phyloP scores from a whole-genome alignment of 805 yeast genomes.

The Ogataea parapolymorpha region DNA sequence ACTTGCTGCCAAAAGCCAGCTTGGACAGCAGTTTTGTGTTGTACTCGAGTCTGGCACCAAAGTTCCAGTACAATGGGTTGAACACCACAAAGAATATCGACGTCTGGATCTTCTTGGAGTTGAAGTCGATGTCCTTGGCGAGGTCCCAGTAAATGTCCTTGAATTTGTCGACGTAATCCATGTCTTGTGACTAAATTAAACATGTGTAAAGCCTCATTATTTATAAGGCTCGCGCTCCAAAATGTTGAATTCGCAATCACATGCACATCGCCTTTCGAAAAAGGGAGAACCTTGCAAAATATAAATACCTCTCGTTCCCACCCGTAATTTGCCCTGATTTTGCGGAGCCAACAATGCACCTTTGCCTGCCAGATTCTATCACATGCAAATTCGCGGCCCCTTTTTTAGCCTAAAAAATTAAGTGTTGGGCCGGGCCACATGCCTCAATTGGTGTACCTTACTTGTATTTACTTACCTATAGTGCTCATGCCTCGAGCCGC shows the following conservation, averaged over 20 bases:
- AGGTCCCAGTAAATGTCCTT: conserved; percentile 22
- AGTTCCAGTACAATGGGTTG: conserved; percentile 95
- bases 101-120: conserved; percentile 20
- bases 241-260: conserved; percentile 8
- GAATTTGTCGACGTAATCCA: conserved; percentile 19
- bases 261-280: conserved; percentile 1
- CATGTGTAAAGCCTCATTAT: neutral
- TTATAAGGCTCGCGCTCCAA: conserved; percentile 2
- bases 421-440: conserved; percentile 2
- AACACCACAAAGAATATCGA: conserved; percentile 72
- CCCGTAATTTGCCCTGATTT: neutral
- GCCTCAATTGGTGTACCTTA: neutral
- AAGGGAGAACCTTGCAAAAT: neutral
- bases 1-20: conserved; percentile 60
- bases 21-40: conserved; percentile 73
- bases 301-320: conserved; percentile 3
- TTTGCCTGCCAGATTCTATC: neutral
- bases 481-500: conserved; percentile 11
- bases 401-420: neutral
- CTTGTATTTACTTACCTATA: neutral
- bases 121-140: conserved; percentile 25
- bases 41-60: conserved; percentile 85
- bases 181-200: conserved; percentile 7
- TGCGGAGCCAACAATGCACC: conserved; percentile 1
- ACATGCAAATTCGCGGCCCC: conserved; percentile 8